Evolutionary conservation across 148 eudicot species (phyloP).

Genomic region (Rhododendron mucronatum): DNA sequence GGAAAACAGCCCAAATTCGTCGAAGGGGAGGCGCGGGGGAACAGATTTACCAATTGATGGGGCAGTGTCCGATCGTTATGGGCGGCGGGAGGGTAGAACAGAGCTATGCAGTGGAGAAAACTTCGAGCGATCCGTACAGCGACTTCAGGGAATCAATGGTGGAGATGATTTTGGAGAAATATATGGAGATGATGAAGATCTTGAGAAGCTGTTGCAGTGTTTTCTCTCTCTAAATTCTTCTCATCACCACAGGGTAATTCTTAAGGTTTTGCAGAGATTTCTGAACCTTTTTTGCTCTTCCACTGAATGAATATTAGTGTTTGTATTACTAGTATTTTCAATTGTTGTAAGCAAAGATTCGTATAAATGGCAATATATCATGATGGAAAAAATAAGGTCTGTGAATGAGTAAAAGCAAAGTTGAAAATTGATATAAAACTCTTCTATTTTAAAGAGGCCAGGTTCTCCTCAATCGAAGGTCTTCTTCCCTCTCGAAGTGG

Average conservation of each 20-base stretch:
- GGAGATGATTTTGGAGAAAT: constrained; percentile 56
- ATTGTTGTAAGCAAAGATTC: neutral
- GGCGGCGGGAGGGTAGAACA: constrained; percentile 1
- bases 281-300: constrained; percentile 19
- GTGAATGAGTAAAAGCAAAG: too few species aligned
- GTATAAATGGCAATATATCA: too few species aligned
- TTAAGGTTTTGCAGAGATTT: constrained; percentile 41
- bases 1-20: neutral
- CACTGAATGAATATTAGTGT: neutral
- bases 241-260: constrained; percentile 32
- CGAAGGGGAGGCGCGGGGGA: neutral
- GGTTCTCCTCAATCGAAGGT: too few species aligned
- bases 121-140: constrained; percentile 29
- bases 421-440: too few species aligned
- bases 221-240: constrained; percentile 40
- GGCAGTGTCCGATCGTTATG: neutral
- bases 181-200: constrained; percentile 20
- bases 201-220: constrained; percentile 35
- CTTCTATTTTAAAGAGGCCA: too few species aligned
- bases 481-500: too few species aligned
- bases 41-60: neutral
- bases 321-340: neutral
- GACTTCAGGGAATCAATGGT: constrained; percentile 58
- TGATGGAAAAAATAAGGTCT: too few species aligned
- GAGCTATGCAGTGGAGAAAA: constrained; percentile 32